Evolutionary conservation across 345 rosid genomes (phyloP).

Genomic region (Pseudoturritis turrita): DNA sequence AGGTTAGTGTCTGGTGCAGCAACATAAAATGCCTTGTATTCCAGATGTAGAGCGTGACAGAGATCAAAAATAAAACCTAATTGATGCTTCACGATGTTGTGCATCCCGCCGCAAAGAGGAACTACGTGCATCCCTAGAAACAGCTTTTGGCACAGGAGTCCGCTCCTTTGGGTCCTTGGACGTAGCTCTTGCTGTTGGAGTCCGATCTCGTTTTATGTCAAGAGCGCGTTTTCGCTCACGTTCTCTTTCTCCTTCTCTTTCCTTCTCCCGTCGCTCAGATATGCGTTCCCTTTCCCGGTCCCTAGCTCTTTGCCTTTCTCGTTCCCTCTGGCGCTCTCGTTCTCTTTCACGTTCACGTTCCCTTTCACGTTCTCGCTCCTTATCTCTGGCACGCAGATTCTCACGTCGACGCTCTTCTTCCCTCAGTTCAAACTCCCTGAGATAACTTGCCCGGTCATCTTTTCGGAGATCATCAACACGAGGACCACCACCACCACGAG

Average conservation of each 20-base stretch:
- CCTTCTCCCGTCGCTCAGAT: constrained; percentile 71
- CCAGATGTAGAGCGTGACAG: constrained; percentile 61
- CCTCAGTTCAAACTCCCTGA: constrained; percentile 85
- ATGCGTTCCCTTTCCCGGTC: constrained; percentile 62
- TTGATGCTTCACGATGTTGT: constrained; percentile 64
- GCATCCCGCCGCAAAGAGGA: constrained; percentile 75
- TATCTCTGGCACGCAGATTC: constrained; percentile 73
- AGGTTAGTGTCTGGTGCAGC: constrained; percentile 64
- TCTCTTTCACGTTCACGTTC: constrained; percentile 48
- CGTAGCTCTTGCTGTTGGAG: constrained; percentile 27
- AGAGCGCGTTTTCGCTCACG: constrained; percentile 66
- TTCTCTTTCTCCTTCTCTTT: constrained; percentile 63
- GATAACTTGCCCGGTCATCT: constrained; percentile 92
- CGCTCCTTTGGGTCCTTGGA: constrained; percentile 37
- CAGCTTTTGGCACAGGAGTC: constrained; percentile 50
- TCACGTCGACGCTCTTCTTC: constrained; percentile 92
- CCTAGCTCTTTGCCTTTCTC: constrained; percentile 41
- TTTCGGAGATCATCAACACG: constrained; percentile 65
- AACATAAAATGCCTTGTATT: constrained; percentile 55
- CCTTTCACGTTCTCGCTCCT: constrained; percentile 52
- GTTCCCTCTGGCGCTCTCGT: constrained; percentile 40
- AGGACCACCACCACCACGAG: constrained; percentile 54
- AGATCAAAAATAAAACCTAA: constrained; percentile 91
- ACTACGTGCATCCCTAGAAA: constrained; percentile 71
- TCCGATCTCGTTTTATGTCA: constrained; percentile 53